A percentile compares a stretch with the other conserved stretches of the same genome.
phyloP scores from a whole-genome alignment of 768 basidiomycete species.

The Leccinum boreale region DNA sequence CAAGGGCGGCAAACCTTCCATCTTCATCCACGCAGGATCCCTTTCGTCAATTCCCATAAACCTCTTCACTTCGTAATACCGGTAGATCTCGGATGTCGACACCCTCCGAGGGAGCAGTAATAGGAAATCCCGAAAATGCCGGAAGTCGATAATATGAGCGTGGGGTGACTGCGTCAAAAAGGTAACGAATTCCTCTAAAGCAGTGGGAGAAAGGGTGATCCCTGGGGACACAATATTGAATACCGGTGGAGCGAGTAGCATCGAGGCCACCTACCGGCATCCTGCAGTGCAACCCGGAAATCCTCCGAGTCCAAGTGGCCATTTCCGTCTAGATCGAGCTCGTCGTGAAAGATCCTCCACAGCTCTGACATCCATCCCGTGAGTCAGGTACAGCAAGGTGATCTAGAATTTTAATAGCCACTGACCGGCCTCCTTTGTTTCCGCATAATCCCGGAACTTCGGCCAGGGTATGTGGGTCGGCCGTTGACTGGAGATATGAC shows the following conservation, averaged over 20 bases:
- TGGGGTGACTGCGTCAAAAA: conserved; percentile 71
- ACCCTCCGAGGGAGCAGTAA: conserved; percentile 79
- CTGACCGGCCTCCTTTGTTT: conserved; percentile 78
- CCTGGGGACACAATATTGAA: conserved; percentile 42
- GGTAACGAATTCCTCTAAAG: conserved; percentile 78
- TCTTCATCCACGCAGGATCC: conserved; percentile 76
- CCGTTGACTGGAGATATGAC: conserved; percentile 38
- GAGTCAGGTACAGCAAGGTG: conserved; percentile 14
- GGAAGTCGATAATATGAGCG: conserved; percentile 70
- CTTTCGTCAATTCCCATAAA: conserved; percentile 72
- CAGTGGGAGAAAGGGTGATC: conserved; percentile 63
- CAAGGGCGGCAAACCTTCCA: conserved; percentile 65
- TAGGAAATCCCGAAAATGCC: conserved; percentile 87
- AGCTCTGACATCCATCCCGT: conserved; percentile 51
- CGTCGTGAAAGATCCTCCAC: conserved; percentile 88
- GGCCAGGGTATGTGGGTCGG: conserved; percentile 59
- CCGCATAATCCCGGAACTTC: conserved; percentile 71
- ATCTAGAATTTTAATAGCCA: conserved; percentile 19
- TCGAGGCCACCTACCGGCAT: conserved; percentile 54
- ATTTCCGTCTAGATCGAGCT: conserved; percentile 87
- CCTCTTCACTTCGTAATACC: conserved; percentile 69
- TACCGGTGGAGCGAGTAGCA: conserved; percentile 21
- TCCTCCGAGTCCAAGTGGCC: conserved; percentile 72
- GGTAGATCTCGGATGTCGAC: conserved; percentile 83
- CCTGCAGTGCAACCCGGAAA: conserved; percentile 56